These are phyloP conservation scores for Gremmenia infestans DNA, from an alignment of 2,329 filamentous ascomycete species.

Conservation along the genomic window DNA sequence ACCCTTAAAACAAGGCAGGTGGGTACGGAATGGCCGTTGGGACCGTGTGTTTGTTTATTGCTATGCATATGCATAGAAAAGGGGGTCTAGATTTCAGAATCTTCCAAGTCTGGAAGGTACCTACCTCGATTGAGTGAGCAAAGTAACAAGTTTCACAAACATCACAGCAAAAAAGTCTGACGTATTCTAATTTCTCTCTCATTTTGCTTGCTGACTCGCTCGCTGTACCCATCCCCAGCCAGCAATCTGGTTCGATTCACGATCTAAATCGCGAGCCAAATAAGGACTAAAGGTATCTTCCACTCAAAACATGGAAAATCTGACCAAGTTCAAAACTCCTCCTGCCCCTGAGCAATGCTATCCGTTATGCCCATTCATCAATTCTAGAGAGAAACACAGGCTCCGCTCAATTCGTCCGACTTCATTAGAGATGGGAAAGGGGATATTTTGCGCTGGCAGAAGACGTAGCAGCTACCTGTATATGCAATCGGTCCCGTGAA, in stretches of 20 bases:
- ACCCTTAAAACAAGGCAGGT: too few relatives aligned
- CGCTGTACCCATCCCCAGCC: neutral
- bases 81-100: too few relatives aligned
- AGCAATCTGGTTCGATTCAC: neutral
- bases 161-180: neutral
- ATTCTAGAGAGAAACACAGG: neutral
- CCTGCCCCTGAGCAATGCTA: constrained; percentile 23
- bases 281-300: neutral
- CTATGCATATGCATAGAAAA: too few relatives aligned
- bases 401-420: neutral
- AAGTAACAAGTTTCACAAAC: neutral
- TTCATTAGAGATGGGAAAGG: too few relatives aligned
- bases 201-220: neutral
- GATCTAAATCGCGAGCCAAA: too few relatives aligned
- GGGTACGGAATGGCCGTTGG: too few relatives aligned
- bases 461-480: neutral
- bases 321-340: constrained; percentile 11
- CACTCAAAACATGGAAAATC: neutral
- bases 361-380: constrained; percentile 3
- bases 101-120: too few relatives aligned
- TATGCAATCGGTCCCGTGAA: neutral
- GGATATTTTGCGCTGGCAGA: neutral
- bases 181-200: neutral
- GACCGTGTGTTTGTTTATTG: too few relatives aligned
- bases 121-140: neutral